Evolutionary conservation across 2,329 filamentous ascomycete genomes (phyloP).

Genomic region (Trematosphaeria pertusa): DNA sequence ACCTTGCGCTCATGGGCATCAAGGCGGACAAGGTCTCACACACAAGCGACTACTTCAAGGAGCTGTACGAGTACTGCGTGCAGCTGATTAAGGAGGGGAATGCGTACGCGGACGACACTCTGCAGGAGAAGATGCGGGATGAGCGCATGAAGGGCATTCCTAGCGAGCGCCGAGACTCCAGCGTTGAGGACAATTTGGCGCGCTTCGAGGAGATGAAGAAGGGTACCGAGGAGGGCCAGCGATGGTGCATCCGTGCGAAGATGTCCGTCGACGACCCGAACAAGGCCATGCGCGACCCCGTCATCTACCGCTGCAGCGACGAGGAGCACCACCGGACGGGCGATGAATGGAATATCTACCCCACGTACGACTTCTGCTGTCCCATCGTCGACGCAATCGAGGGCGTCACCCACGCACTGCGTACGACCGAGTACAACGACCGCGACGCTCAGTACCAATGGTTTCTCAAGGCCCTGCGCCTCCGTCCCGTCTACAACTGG

Average conservation of each 20-base stretch:
- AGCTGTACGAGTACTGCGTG: conserved; percentile 85
- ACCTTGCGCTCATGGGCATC: conserved; percentile 89
- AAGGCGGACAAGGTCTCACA: conserved; percentile 86
- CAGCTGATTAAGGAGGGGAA: conserved; percentile 84
- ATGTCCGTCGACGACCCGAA: conserved; percentile 91
- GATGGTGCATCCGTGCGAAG: conserved; percentile 94
- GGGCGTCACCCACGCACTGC: conserved; percentile 82
- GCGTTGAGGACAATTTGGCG: conserved; percentile 81
- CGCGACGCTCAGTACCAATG: conserved; percentile 87
- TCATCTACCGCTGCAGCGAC: conserved; percentile 94
- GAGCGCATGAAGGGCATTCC: conserved; percentile 85
- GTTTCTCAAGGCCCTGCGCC: conserved; percentile 76
- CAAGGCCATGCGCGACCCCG: conserved; percentile 93
- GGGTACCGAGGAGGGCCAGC: conserved; percentile 77
- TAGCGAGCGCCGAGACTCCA: conserved; percentile 79
- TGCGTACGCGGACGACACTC: conserved; percentile 94
- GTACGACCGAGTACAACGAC: conserved; percentile 87
- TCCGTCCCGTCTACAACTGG: conserved; percentile 83
- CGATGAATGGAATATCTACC: conserved; percentile 82
- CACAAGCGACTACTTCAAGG: conserved; percentile 94
- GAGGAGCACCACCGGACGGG: conserved; percentile 78
- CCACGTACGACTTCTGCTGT: conserved; percentile 86
- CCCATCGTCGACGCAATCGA: conserved; percentile 81
- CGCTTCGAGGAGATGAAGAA: conserved; percentile 95
- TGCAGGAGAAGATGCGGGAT: conserved; percentile 84